Conservation (phyloP, 352 stramenopile species). For the Globisporangium ultimum region DNA sequence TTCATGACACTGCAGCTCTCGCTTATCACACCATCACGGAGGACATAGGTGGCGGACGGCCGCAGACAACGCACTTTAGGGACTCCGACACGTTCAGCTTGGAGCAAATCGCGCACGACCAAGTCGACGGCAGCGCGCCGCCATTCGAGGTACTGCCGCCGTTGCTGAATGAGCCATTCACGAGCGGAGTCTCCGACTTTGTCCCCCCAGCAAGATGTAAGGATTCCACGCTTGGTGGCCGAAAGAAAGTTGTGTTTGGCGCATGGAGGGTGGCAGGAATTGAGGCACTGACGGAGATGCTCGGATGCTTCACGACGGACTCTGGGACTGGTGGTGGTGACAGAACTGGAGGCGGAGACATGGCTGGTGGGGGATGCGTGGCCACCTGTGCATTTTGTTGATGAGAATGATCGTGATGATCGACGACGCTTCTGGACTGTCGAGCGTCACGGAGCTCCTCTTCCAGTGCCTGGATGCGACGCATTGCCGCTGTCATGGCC, state of each 20-base stretch:
- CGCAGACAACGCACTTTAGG: slow-evolving; percentile 69
- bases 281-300: no score
- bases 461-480: slow-evolving; percentile 50
- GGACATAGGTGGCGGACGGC: slow-evolving; percentile 26
- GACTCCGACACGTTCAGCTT: slow-evolving; percentile 51
- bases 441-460: slow-evolving; percentile 35
- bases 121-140: slow-evolving; percentile 14
- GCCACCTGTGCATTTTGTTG: background rate
- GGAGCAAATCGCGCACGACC: slow-evolving; percentile 72
- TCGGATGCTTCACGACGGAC: no score
- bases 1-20: no score
- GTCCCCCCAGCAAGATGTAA: no score
- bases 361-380: no score
- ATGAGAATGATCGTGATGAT: background rate
- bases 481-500: slow-evolving; percentile 50
- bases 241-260: background rate
- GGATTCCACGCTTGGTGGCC: background rate
- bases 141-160: no score
- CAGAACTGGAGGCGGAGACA: background rate
- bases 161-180: background rate
- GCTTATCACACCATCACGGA: no score
- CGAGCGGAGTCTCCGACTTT: no score
- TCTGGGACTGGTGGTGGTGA: background rate
- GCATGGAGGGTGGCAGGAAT: slow-evolving; percentile 3
- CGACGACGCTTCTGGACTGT: background rate